phyloP scores from a whole-genome alignment of 1,139 yeast species.

The Debaryomyces nepalensis region DNA sequence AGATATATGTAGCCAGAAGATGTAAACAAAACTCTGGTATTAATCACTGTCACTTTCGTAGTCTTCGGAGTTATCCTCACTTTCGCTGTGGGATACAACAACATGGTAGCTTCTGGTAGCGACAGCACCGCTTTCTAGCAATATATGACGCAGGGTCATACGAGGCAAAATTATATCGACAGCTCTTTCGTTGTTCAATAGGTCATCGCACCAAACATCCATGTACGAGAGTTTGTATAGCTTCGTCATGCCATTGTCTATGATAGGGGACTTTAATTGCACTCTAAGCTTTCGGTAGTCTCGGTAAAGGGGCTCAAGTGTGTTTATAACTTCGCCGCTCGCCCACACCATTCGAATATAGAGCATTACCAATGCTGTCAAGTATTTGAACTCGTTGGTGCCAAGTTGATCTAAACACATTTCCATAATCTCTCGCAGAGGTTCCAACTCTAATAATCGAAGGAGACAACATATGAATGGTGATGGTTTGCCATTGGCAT shows the following conservation, averaged over 20 bases:
- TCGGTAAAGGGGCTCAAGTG: constrained; percentile 54
- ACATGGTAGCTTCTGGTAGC: constrained; percentile 42
- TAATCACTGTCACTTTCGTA: constrained; percentile 36
- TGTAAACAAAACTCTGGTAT: background rate
- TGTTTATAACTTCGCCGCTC: constrained; percentile 49
- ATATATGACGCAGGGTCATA: constrained; percentile 40
- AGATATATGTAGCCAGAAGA: no score
- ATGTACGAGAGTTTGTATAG: constrained; percentile 46
- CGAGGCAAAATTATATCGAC: constrained; percentile 67
- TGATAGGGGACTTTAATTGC: constrained; percentile 30
- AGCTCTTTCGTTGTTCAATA: constrained; percentile 54
- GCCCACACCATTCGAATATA: constrained; percentile 58
- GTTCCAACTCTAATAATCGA: constrained; percentile 66
- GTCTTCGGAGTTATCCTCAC: constrained; percentile 16
- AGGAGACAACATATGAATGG: constrained; percentile 69
- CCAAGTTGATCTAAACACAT: constrained; percentile 53
- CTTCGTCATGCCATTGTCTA: constrained; percentile 30
- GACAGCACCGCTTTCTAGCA: constrained; percentile 46
- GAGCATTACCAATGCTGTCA: constrained; percentile 62
- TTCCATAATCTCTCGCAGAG: constrained; percentile 54
- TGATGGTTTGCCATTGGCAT: constrained; percentile 55
- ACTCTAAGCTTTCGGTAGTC: constrained; percentile 58
- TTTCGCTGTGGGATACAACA: constrained; percentile 22
- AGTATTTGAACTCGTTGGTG: constrained; percentile 62
- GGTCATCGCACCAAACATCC: constrained; percentile 64